Base-by-base conservation (phyloP, 106 monocot species). In the Dioscorea zingiberensis region DNA sequence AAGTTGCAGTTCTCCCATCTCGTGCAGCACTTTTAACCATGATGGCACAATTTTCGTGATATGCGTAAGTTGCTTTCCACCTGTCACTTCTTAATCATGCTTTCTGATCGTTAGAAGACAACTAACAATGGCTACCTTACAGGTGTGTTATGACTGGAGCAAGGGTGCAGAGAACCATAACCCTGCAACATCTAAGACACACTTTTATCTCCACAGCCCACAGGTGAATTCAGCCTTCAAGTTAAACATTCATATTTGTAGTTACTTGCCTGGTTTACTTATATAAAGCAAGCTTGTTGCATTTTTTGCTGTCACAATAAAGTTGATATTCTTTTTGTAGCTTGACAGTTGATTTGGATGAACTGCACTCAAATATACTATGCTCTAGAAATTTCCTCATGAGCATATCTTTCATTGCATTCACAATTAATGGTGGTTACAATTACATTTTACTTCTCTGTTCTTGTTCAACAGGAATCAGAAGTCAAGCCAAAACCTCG, bases 131-230 rank as follows among this genome's bases (percentile, higher is more conserved):
- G 7, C 51, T 8, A 18, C 18, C 7, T 22, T 68, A 44, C 80
- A 94, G 94, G 81, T 87, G 7, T 83, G 85, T 27, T 95, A 95
- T 79, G 94, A 91, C 66, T 91, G 94, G 91, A 91, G 91, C 68
- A 95, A 95, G 71, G 94, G 94, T 72, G 91, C 91, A 19, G 94
- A 95, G 73, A 91, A 85, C 74, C 85, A 95, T 67, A 91, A 95
- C 78, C 94, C 94, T 48, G 74, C 87, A 59, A 94, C 87, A 21
- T 85, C 94, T 47, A 95, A 91, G 76, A 66, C 91, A 55, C 69
- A 78, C 47, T 81, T 95, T 55, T 95, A 91, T 69, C 80, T 95
- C 21, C 89, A 89, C 62, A 75, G 65, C 7, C 80, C 80, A 11
- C 87, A 87, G 84, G 84, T 89, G 28, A 65, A n/a, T 38, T 38